Conservation (phyloP, 2,329 filamentous ascomycete species). For the Parascedosporium putredinis region DNA sequence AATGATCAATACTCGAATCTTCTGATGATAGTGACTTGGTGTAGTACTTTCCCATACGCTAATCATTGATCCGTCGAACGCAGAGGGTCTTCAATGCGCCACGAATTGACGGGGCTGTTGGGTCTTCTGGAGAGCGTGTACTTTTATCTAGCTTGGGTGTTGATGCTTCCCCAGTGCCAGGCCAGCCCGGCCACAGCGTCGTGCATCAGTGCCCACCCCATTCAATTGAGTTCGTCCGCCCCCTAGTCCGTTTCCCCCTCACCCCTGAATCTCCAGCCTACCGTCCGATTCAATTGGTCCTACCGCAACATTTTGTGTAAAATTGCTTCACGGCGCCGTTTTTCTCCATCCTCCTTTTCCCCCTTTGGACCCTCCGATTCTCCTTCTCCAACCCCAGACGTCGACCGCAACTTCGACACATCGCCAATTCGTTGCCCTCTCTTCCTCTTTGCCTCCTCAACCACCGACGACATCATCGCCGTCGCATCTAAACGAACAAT, state of each 20-base stretch:
- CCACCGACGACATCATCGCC: not conserved
- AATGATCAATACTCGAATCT: too few relatives aligned
- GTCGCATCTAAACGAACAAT: not conserved
- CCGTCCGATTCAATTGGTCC: constrained; percentile 14
- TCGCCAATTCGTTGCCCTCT: not conserved
- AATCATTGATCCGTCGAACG: too few relatives aligned
- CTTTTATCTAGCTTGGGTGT: too few relatives aligned
- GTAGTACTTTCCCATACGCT: too few relatives aligned
- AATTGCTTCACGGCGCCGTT: constrained; percentile 22
- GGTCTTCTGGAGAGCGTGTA: too few relatives aligned
- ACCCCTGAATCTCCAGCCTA: constrained; percentile 15
- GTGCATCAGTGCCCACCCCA: not conserved
- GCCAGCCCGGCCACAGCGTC: not conserved
- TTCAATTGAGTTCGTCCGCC: constrained; percentile 4
- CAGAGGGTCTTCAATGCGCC: too few relatives aligned
- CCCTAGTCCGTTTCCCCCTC: constrained; percentile 9
- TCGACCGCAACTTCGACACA: not conserved
- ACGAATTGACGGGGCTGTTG: too few relatives aligned
- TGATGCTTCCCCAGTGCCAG: not conserved
- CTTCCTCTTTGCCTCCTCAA: not conserved
- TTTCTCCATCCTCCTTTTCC: constrained; percentile 13
- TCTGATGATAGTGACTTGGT: too few relatives aligned
- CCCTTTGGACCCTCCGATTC: constrained; percentile 6
- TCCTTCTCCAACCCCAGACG: constrained; percentile 1
- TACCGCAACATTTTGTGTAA: constrained; percentile 27